Conservation (phyloP, 2,329 filamentous ascomycete species). For the Colletotrichum zoysiae region DNA sequence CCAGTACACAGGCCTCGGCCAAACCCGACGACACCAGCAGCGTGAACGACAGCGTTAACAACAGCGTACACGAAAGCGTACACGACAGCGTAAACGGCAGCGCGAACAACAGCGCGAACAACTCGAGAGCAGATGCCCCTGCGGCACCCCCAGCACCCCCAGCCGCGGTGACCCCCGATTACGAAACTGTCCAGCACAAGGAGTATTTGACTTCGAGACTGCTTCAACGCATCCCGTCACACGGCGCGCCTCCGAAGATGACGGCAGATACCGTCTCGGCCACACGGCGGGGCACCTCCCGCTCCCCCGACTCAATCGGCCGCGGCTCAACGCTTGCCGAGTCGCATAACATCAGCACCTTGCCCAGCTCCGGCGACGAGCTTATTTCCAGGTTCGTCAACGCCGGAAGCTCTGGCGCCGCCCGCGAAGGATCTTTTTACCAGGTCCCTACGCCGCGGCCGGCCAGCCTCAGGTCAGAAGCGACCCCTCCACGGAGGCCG, state of each 20-base stretch:
- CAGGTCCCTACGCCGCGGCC: slow-evolving; percentile 49
- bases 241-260: slow-evolving; percentile 74
- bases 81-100: slow-evolving; percentile 43
- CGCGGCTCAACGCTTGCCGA: slow-evolving; percentile 56
- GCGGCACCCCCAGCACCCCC: slow-evolving; percentile 37
- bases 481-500: slow-evolving; percentile 53
- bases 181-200: slow-evolving; percentile 65
- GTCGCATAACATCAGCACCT: slow-evolving; percentile 48
- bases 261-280: slow-evolving; percentile 70
- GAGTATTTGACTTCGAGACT: slow-evolving; percentile 77
- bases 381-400: slow-evolving; percentile 73
- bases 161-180: slow-evolving; percentile 50
- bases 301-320: slow-evolving; percentile 54
- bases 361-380: slow-evolving; percentile 43
- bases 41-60: slow-evolving; percentile 32
- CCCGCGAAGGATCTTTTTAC: slow-evolving; percentile 66
- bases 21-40: slow-evolving; percentile 48
- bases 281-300: slow-evolving; percentile 46
- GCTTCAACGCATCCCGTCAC: slow-evolving; percentile 73
- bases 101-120: slow-evolving; percentile 45
- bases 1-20: slow-evolving; percentile 61
- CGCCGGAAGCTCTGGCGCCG: slow-evolving; percentile 61
- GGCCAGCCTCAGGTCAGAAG: slow-evolving; percentile 49
- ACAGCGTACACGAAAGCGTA: slow-evolving; percentile 45
- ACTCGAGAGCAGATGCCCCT: slow-evolving; percentile 44